These are phyloP conservation scores for Zygosaccharomyces pseudorouxii DNA, from an alignment of 805 yeast genomes.

Conservation along the genomic window DNA sequence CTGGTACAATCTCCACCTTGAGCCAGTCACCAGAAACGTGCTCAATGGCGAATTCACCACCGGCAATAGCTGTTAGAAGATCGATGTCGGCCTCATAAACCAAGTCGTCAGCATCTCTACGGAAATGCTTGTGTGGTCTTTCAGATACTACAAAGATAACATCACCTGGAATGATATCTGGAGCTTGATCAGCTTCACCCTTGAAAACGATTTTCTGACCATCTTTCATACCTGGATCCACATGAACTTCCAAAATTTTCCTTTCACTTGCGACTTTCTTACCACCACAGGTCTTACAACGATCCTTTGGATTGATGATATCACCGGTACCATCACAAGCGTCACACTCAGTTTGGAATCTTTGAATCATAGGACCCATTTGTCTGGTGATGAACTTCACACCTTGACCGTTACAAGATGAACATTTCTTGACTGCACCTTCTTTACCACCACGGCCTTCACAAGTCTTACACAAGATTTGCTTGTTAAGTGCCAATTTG, in stretches of 20 bases:
- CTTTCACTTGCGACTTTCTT: slow-evolving; percentile 82
- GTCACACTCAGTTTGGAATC: slow-evolving; percentile 93
- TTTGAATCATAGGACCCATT: slow-evolving; percentile 99
- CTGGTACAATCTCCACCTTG: slow-evolving; percentile 77
- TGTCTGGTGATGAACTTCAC: slow-evolving; percentile 88
- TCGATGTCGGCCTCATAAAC: slow-evolving; percentile 83
- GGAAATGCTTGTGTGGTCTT: slow-evolving; percentile 76
- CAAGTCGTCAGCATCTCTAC: slow-evolving; percentile 86
- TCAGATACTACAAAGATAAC: slow-evolving; percentile 89
- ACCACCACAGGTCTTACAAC: slow-evolving; percentile 85
- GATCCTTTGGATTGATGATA: slow-evolving; percentile 77
- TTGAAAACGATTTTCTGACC: slow-evolving; percentile 87
- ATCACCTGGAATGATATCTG: slow-evolving; percentile 93
- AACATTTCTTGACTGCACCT: slow-evolving; percentile 82
- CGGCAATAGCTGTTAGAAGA: slow-evolving; percentile 90
- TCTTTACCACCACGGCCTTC: slow-evolving; percentile 95
- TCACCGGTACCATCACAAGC: slow-evolving; percentile 91
- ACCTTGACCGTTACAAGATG: slow-evolving; percentile 88
- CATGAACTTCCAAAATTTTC: slow-evolving; percentile 88
- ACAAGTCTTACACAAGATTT: slow-evolving; percentile 81
- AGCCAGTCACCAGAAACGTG: slow-evolving; percentile 91
- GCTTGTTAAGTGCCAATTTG: slow-evolving; percentile 89
- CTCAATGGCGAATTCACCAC: slow-evolving; percentile 84
- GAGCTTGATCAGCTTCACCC: slow-evolving; percentile 98
- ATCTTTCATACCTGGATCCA: slow-evolving; percentile 95